These are phyloP conservation scores for Lithohypha guttulata DNA, from an alignment of 2,329 filamentous ascomycete species.

Conservation along the genomic window DNA sequence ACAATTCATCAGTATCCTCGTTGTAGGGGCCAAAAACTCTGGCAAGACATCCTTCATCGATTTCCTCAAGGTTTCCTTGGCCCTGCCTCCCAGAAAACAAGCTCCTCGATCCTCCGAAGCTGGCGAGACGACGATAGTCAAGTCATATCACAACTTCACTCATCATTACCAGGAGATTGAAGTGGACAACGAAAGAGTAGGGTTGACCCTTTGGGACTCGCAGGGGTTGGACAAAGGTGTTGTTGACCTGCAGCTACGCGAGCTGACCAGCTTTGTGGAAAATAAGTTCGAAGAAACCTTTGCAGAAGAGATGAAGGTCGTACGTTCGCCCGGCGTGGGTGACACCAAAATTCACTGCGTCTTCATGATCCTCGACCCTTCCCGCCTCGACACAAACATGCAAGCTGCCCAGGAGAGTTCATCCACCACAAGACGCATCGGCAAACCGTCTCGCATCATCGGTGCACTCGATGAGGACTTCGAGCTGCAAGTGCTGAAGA, in stretches of 20 bases:
- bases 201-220: constrained; percentile 92
- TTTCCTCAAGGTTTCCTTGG: constrained; percentile 79
- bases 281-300: constrained; percentile 98
- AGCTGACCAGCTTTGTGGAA: constrained; percentile 86
- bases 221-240: constrained; percentile 89
- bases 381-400: constrained; percentile 73
- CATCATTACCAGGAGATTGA: constrained; percentile 90
- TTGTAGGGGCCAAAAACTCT: constrained; percentile 75
- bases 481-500: constrained; percentile 79
- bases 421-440: constrained; percentile 43
- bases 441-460: constrained; percentile 32
- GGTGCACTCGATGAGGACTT: constrained; percentile 77
- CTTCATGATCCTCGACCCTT: constrained; percentile 82
- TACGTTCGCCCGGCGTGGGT: constrained; percentile 80
- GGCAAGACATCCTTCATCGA: constrained; percentile 97
- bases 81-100: constrained; percentile 70
- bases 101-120: constrained; percentile 48
- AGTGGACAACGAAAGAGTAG: constrained; percentile 81
- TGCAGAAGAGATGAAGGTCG: constrained; percentile 91
- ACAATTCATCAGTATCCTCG: constrained; percentile 56
- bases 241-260: constrained; percentile 84
- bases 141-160: constrained; percentile 57
- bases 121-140: constrained; percentile 42
- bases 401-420: constrained; percentile 48
- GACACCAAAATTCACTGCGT: constrained; percentile 97